A percentile compares a stretch with the other conserved stretches of the same genome.
Conservation (phyloP, 2,329 filamentous ascomycete species). For the Scedosporium apiospermum region DNA sequence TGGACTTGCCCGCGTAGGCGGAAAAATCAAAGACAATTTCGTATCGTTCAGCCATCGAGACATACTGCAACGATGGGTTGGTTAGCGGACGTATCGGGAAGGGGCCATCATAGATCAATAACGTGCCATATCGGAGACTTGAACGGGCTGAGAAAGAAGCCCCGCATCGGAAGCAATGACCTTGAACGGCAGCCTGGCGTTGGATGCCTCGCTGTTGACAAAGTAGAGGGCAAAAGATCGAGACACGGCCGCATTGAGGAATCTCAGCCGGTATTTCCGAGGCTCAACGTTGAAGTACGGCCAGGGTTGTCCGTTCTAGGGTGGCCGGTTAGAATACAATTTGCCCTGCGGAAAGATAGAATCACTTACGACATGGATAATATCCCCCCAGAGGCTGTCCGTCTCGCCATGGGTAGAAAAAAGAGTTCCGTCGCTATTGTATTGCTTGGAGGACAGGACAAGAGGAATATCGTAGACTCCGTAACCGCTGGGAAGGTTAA, state of each 20-base stretch:
- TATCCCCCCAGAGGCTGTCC: slow-evolving; percentile 43
- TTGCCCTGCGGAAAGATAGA: neutral
- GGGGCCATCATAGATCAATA: neutral
- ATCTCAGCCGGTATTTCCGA: slow-evolving; percentile 48
- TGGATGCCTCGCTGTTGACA: slow-evolving; percentile 19
- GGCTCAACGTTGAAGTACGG: slow-evolving; percentile 49
- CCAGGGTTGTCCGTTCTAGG: slow-evolving; percentile 45
- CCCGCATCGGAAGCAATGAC: slow-evolving; percentile 46
- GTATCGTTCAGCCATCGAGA: slow-evolving; percentile 48
- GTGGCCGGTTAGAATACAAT: neutral
- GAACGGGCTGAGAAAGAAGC: slow-evolving; percentile 35
- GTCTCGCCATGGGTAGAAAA: slow-evolving; percentile 32
- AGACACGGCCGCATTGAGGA: slow-evolving; percentile 40
- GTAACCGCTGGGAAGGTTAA: slow-evolving; percentile 37
- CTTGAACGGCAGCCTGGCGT: slow-evolving; percentile 31
- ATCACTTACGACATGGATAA: slow-evolving; percentile 35
- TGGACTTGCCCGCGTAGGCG: slow-evolving; percentile 34
- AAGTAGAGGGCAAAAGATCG: slow-evolving; percentile 39
- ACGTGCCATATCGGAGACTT: slow-evolving; percentile 23
- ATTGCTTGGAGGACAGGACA: slow-evolving; percentile 38
- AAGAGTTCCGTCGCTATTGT: slow-evolving; percentile 39
- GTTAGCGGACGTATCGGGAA: neutral
- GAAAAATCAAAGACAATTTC: slow-evolving; percentile 49
- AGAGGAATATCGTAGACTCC: slow-evolving; percentile 45
- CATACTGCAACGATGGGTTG: slow-evolving; percentile 13